Evolutionary conservation across 768 basidiomycete genomes (phyloP), one percentile per base, ranked within the genome.

Genomic region (Lactarius sp.): DNA sequence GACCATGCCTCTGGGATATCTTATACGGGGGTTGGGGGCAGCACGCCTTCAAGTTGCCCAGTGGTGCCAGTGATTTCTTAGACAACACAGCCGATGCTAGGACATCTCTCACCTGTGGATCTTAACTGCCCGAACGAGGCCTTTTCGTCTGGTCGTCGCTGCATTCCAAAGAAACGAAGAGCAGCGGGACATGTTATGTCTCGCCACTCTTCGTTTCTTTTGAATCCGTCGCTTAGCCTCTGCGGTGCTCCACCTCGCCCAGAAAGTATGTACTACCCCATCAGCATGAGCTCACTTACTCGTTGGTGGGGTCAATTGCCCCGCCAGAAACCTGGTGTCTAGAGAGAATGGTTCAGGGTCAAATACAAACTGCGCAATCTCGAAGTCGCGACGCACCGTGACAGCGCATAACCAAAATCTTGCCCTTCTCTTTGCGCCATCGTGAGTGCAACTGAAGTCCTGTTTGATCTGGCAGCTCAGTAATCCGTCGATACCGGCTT

Each of bases 61-160:
- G 6, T 5, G 12, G 44, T 18, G 14, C 6, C 14, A 46, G 8
- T 18, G 34, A 47, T 18, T 42, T 56, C 52, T 31, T 50, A 27
- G 12, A 53, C 12, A 33, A 27, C 27, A 27, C 52, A 16, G 3
- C 18, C 16, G 46, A 46, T 61, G 27, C 27, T 27, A 22, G 47
- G 51, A 1, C 69, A 71, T 42, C 68, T 77, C 16, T 60, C 51
- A 6, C 77, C 77, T 8, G 46, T 64, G 14, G 77, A 76, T 62
- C n/a, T n/a, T n/a, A n/a, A n/a, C n/a, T n/a, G n/a, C n/a, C n/a
- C n/a, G n/a, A n/a, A n/a, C n/a, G n/a, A n/a, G n/a, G n/a, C n/a
- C n/a, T n/a, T n/a, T 34, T 27, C 74, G 76, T 16, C 34, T 27
- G 4, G 59, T 72, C 14, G 68, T 77, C 10, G 56, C 27, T 27